These are phyloP conservation scores for Nicotiana attenuata DNA, from an alignment of 257 asterid species.

Conservation along the genomic window DNA sequence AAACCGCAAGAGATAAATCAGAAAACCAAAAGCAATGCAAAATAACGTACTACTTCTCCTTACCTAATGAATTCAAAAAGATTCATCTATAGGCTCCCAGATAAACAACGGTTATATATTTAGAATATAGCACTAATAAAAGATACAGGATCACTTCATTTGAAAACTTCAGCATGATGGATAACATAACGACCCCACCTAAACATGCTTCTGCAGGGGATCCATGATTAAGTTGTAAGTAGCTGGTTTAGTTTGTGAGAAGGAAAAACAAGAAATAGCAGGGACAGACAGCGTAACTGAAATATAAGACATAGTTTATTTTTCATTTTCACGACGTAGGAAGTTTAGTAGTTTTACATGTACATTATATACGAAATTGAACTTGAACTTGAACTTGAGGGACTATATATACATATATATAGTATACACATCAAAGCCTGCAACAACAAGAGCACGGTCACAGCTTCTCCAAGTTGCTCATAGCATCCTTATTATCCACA, in stretches of 20 bases:
- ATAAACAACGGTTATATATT: neutral
- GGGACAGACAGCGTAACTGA: neutral
- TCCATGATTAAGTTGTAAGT: neutral
- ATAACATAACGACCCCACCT: too few relatives aligned
- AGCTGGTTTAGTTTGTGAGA: neutral
- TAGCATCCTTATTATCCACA: conserved; percentile 75
- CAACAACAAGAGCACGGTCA: neutral
- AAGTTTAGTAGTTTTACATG: neutral
- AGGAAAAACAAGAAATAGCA: neutral
- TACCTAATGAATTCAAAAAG: too few relatives aligned
- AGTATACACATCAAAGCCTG: conserved; percentile 1
- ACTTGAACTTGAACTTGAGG: neutral
- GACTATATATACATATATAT: too few relatives aligned
- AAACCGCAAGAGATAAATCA: too few relatives aligned
- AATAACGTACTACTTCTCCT: neutral
- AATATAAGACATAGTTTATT: neutral
- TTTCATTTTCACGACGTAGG: neutral
- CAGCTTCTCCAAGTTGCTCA: conserved; percentile 27
- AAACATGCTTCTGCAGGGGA: neutral
- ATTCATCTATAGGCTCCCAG: neutral
- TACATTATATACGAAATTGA: neutral
- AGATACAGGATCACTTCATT: neutral
- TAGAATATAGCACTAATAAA: neutral
- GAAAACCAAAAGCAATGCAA: neutral
- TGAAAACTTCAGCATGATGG: too few relatives aligned